A percentile compares a stretch with the other conserved stretches of the same genome.
Conservation (phyloP, 305 asterid species). For the Fraxinus velutina region DNA sequence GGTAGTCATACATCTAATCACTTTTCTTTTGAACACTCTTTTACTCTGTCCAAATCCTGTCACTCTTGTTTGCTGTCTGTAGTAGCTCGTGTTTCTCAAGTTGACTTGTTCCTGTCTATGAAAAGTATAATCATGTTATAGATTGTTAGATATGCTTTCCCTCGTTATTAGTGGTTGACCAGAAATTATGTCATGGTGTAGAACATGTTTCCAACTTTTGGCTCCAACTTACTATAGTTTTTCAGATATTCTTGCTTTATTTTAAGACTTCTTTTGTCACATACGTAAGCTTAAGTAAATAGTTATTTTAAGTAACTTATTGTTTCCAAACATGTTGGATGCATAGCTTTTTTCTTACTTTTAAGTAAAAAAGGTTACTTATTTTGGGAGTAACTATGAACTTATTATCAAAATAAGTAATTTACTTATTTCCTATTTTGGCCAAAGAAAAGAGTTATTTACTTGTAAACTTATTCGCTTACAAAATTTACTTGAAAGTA, state of each 20-base stretch:
- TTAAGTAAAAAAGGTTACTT: not conserved
- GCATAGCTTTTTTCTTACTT: not conserved
- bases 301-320: not conserved
- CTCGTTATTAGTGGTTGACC: not conserved
- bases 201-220: not conserved
- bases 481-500: not conserved
- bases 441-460: not conserved
- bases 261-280: not conserved
- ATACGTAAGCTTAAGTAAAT: not conserved
- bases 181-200: not conserved
- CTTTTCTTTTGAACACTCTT: not conserved
- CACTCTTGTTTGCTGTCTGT: not conserved
- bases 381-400: not conserved
- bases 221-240: not conserved
- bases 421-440: not conserved
- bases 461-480: not conserved
- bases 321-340: not conserved
- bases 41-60: not conserved
- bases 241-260: not conserved
- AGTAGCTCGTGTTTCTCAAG: not conserved
- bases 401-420: not conserved
- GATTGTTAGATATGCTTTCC: not conserved
- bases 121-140: not conserved
- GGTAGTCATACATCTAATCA: slow-evolving; percentile 40
- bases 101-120: not conserved